A percentile compares a stretch with the other conserved stretches of the same genome.
Conservation (phyloP, 495 filamentous ascomycete species). For the Aspergillus wentii region DNA sequence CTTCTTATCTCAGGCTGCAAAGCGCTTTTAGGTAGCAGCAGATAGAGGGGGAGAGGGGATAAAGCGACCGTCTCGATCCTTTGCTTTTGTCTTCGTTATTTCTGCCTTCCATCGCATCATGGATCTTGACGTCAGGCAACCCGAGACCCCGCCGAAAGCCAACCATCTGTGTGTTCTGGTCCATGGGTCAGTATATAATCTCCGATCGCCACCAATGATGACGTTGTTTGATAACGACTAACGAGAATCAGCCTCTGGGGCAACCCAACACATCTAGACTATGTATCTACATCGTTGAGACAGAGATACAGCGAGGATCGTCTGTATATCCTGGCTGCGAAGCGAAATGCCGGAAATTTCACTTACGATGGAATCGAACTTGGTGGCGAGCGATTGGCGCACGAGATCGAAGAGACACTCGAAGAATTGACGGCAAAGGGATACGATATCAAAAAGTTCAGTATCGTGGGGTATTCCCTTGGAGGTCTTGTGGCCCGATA, state of each 20-base stretch:
- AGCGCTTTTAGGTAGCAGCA: too few relatives aligned
- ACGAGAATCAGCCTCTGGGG: conserved; percentile 69
- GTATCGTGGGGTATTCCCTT: conserved; percentile 83
- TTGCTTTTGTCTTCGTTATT: too few relatives aligned
- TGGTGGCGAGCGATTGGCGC: conserved; percentile 80
- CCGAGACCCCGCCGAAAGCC: conserved; percentile 32
- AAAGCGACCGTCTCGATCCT: too few relatives aligned
- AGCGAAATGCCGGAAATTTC: conserved; percentile 74
- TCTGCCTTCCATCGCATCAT: conserved; percentile 5
- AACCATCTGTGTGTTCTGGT: conserved; percentile 92
- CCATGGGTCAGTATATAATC: conserved; percentile 65
- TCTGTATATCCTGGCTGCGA: conserved; percentile 69
- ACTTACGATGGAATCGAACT: conserved; percentile 95
- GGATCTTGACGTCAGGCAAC: conserved; percentile 9
- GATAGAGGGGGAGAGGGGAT: too few relatives aligned
- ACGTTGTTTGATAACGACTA: conserved; percentile 7
- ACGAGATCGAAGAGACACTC: conserved; percentile 82
- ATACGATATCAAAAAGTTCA: conserved; percentile 70
- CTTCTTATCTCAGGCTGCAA: too few relatives aligned
- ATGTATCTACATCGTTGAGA: conserved; percentile 62
- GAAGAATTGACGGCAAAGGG: conserved; percentile 60
- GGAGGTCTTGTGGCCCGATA: conserved; percentile 87
- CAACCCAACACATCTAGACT: conserved; percentile 77
- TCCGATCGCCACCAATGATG: conserved; percentile 8
- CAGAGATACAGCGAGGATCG: conserved; percentile 56